Base-by-base conservation (phyloP, 345 rosid genomes). In the Camelina laxa region DNA sequence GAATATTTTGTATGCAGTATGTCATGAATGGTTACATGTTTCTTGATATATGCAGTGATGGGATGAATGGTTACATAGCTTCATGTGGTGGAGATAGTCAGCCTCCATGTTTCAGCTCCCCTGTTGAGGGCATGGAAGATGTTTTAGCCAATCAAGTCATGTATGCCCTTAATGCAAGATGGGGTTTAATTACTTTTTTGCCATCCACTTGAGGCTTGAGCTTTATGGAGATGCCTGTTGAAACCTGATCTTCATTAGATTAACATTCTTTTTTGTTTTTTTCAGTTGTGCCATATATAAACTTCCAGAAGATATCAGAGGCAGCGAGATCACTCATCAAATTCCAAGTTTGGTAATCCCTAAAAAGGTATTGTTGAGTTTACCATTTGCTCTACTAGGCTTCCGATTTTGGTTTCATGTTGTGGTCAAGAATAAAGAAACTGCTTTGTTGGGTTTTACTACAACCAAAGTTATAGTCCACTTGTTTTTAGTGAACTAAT, bases 51-150 rank as follows among this genome's bases (percentile, higher is more conserved):
- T 91, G 92, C 96, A 94, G 98, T 75, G 96, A 85, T 77, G 98
- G 93, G 68, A 90, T 95, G 98, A 92, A 95, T 58, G 99, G 99
- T 63, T 95, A 85, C 81, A 77, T 95, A 73, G 85, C 85, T 48
- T 91, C 91, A 49, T 92, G 96, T 73, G 85, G 80, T 69, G 98
- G 87, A 74, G 94, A 89, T 75, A 68, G 89, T 57, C 90, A 86
- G 62, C 97, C 94, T 54, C 87, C 91, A 44, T 64, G 87, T 79
- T 84, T 89, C 76, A 85, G 87, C 79, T 95, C 99, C 72, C 96
- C 98, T 5, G 80, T 95, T 39, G 74, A 38, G 15, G 88, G 86
- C 76, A 83, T 92, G 96, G 96, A 89, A 81, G 99, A 95, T 87
- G 82, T 95, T 67, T 78, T 82, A 87, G 76, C 80, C 78, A 95